Base-by-base conservation (phyloP, 139 green algal genomes). In the Astrephomene gubernaculifera region DNA sequence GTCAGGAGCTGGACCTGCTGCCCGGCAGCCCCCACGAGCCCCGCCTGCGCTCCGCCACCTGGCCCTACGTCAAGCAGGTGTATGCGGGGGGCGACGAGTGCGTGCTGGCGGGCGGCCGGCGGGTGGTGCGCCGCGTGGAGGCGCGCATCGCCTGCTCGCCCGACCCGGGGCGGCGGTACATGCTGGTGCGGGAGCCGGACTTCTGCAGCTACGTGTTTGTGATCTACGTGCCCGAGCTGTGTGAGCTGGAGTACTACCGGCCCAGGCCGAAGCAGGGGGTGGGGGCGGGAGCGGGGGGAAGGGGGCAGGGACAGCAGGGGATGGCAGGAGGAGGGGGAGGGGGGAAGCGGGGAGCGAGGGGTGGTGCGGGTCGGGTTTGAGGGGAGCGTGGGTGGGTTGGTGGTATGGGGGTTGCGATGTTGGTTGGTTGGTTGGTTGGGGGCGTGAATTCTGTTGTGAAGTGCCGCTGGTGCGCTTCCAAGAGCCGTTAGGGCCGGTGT, bases 151-250 rank as follows among this genome's bases (percentile, higher is more conserved):
- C 91, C 1, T 94, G 91, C 84, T 94, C 91, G 2, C 89, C 89
- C 0, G 81, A 93, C 38, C n/a, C n/a, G n/a, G 33, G 12, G 1
- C 39, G 43, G n/a, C 39, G 80, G 43, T 87, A 90, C 74, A 79
- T 94, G 71, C 61, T 92, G n/a, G 64, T 94, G 2, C 83, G 89
- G 4, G 91, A 94, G 84, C 91, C 91, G 1, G 71, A 90, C 61
- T 91, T 92, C 44, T 94, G 91, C 83, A 69, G 38, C 21, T 94
- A 94, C 68, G 82, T 90, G 29, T 88, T 86, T 33, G 89, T 92
- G 4, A 49, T 94, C 22, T 92, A 90, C 82, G 69, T 81, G 45
- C 91, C 91, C 2, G 0, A 29, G 31, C 72, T 94, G 33, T 93
- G 91, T 67, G 24, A 45, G 8, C 27, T 94, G 39, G 49, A 63